Evolutionary conservation across 2,329 filamentous ascomycete genomes (phyloP), one percentile per base, ranked within the genome.

Genomic region (Clarireedia hainanense): DNA sequence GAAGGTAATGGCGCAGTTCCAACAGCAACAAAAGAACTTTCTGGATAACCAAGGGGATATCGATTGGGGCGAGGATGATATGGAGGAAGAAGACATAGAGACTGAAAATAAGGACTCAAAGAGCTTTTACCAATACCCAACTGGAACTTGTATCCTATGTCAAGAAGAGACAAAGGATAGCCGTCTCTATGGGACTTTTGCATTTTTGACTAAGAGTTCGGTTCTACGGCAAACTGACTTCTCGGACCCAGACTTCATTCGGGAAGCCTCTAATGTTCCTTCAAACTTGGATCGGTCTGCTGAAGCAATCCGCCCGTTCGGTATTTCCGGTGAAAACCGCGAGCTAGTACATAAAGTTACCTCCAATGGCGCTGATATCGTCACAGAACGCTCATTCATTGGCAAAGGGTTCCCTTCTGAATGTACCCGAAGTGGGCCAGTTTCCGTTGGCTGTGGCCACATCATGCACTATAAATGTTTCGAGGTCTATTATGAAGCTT

Each of bases 391-490:
- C 49, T 88, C 95, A 71, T 85, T 85, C 5, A 80, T 99, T 48
- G 91, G 92, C 34, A 95, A 91, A 71, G 94, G 94, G 0, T 99
- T 95, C 67, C 86, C 89, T 2, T 77, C 84, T 6, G 76, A 79
- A 9, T 77, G 83, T 42, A 83, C 83, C 36, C 77, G 80, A 27
- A 76, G 81, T 17, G 94, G 91, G 0, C 88, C 92, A 0, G 86
- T 97, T 1, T 89, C 91, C 10, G 89, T 88, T 37, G 90, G 92
- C 9, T 99, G 94, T 71, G 94, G 94, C 2, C 94, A 99, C 70
- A 95, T 99, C 67, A 99, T 99, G 94, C 94, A 99, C 70, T 97
- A 89, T 69, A 84, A 82, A 63, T 99, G 94, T 72, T 99, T 99
- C 68, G 91, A 96, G 66, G 82, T 88, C 42, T 99, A 97, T 67